These are phyloP conservation scores for Scheffersomyces stipitis DNA, from an alignment of 805 yeast species.

Conservation along the genomic window DNA sequence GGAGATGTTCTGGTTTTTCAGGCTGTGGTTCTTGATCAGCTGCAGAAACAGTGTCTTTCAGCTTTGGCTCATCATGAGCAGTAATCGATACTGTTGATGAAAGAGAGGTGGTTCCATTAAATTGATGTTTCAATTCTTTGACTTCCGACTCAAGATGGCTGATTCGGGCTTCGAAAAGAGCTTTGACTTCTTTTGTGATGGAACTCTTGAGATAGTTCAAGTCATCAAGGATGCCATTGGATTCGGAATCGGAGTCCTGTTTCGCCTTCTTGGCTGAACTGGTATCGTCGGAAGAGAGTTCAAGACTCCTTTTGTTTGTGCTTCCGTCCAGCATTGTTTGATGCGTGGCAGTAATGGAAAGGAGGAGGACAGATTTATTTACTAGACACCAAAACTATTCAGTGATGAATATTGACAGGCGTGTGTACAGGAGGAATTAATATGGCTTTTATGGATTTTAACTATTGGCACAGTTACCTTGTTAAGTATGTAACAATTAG, in stretches of 20 bases:
- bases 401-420: no score
- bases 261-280: not conserved
- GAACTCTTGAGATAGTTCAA: not conserved
- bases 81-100: conserved; percentile 4
- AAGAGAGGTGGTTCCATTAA: conserved; percentile 3
- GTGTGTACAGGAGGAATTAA: no score
- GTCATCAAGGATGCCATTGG: not conserved
- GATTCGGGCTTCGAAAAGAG: conserved; percentile 14
- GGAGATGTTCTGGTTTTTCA: conserved; percentile 6
- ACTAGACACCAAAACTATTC: no score
- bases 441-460: no score
- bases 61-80: not conserved
- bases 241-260: not conserved
- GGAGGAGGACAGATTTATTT: no score
- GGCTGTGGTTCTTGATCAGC: conserved; percentile 1
- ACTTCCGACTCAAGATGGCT: conserved; percentile 20
- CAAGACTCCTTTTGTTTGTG: not conserved
- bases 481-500: no score
- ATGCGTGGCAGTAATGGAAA: no score
- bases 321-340: not conserved
- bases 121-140: conserved; percentile 16
- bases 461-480: no score
- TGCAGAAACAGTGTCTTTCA: conserved; percentile 1
- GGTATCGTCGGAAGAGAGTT: not conserved
- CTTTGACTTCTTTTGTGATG: conserved; percentile 1